Percentiles rank a stretch among this genome's conserved stretches.
These are phyloP conservation scores for Neurospora sp. DNA, from an alignment of 495 filamentous ascomycete species.

Conservation along the genomic window DNA sequence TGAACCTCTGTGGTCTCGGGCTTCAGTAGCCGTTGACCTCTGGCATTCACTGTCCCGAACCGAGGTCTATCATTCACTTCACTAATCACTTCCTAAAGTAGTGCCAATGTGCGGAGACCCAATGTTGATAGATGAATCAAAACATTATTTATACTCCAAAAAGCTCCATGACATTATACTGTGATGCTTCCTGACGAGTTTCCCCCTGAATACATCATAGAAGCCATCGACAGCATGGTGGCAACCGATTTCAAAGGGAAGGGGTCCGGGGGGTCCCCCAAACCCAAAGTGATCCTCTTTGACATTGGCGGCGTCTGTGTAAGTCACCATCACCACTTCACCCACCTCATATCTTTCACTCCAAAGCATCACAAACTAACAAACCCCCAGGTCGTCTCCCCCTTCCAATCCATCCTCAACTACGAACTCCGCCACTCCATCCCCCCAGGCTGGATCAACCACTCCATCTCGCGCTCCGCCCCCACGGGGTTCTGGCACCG, in stretches of 20 bases:
- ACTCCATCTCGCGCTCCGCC: constrained; percentile 65
- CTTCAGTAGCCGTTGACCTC: neutral
- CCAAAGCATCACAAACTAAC: constrained; percentile 6
- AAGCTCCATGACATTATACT: neutral
- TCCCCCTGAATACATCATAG: constrained; percentile 15
- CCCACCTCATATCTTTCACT: neutral
- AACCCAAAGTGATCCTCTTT: constrained; percentile 77
- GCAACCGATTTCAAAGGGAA: constrained; percentile 6
- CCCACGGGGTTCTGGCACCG: constrained; percentile 84
- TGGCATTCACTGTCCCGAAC: neutral
- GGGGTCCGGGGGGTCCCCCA: constrained; percentile 18
- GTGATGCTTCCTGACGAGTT: constrained; percentile 14
- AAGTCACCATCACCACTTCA: constrained; percentile 28
- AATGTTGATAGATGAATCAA: neutral
- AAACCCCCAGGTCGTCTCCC: constrained; percentile 62
- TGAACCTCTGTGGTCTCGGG: neutral
- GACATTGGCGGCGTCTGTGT: constrained; percentile 97
- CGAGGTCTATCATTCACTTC: neutral
- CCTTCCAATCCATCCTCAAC: constrained; percentile 83
- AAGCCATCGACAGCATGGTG: constrained; percentile 19
- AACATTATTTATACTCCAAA: neutral
- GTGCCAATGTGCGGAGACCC: neutral
- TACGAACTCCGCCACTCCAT: constrained; percentile 70
- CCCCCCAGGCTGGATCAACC: constrained; percentile 82
- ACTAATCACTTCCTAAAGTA: neutral